Base-by-base conservation (phyloP, 495 filamentous ascomycete species). In the Coniosporium apollinis region DNA sequence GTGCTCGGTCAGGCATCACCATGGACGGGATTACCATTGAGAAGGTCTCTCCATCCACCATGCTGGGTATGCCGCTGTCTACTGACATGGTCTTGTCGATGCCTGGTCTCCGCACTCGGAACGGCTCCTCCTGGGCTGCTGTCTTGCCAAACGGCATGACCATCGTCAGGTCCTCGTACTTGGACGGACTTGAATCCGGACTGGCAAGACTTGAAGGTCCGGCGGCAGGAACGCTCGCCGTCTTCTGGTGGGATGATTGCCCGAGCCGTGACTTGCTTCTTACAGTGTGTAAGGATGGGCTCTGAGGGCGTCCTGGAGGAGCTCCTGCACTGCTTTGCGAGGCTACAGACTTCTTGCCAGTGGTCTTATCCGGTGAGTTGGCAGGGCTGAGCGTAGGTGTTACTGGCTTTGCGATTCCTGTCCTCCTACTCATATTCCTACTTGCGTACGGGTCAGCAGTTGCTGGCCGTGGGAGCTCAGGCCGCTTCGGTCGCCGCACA, bases 371-470 rank as follows among this genome's bases (percentile, higher is more conserved):
- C 5, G 65, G 63, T 26, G 57, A 60, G 26, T 55, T 60, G 4
- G 43, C 46, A n/a, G 62, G 62, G 37, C 56, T 61, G 35, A 47
- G 57, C 37, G 47, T 47, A 38, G 48, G 62, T 24, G 46, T 59
- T 48, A 59, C 59, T 3, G 18, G 54, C 52, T 47, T 52, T 45
- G 19, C n/a, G n/a, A n/a, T n/a, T n/a, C n/a, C n/a, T n/a, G n/a
- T n/a, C n/a, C n/a, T n/a, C n/a, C n/a, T n/a, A n/a, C n/a, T 36
- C 41, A 38, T 25, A 36, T 51, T 53, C 22, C 60, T 40, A 9
- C 44, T 51, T 15, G 66, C 58, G 42, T 69, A 72, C 3, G 70
- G 68, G 44, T 77, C 69, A 37, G 72, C 68, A 15, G 69, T 75
- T 19, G 64, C 68, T 19, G 72, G 69, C 19, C 69, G 56, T 25